These are phyloP conservation scores for Pistacia atlantica DNA, from an alignment of 345 rosid genomes.

Conservation along the genomic window DNA sequence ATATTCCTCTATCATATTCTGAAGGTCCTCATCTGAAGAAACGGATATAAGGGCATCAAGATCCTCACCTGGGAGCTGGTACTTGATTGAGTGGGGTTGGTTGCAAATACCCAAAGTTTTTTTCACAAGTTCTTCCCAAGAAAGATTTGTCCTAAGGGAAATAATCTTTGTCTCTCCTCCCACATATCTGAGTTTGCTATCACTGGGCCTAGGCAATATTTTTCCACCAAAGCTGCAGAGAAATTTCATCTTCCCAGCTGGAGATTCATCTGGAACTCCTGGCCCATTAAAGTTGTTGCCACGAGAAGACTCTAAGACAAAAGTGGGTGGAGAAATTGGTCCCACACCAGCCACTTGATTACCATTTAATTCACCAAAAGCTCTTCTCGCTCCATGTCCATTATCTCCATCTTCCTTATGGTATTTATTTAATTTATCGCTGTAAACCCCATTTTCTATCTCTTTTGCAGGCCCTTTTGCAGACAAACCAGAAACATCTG, in stretches of 20 bases:
- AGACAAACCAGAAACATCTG: conserved; percentile 50
- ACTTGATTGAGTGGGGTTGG: conserved; percentile 57
- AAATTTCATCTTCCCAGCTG: conserved; percentile 50
- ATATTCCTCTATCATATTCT: conserved; percentile 70
- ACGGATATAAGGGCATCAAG: conserved; percentile 68
- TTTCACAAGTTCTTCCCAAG: conserved; percentile 63
- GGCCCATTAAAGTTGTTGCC: conserved; percentile 31
- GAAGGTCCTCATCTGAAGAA: conserved; percentile 68
- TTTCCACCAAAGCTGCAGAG: conserved; percentile 75
- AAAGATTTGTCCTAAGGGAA: conserved; percentile 45
- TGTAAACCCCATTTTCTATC: conserved; percentile 39
- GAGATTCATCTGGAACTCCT: conserved; percentile 31
- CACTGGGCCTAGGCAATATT: conserved; percentile 66
- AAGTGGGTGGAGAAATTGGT: conserved; percentile 28
- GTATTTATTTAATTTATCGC: conserved; percentile 38
- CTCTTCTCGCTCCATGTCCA: conserved; percentile 38
- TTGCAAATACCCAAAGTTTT: conserved; percentile 52
- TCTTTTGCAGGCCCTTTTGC: conserved; percentile 36
- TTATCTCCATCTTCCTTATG: conserved; percentile 36
- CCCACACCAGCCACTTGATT: conserved; percentile 34
- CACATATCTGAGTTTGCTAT: conserved; percentile 65
- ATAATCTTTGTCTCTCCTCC: conserved; percentile 75
- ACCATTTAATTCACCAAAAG: conserved; percentile 44
- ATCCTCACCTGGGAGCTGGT: conserved; percentile 78
- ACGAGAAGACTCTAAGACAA: conserved; percentile 32